Evolutionary conservation across 805 yeast species (phyloP), one percentile per base, ranked within the genome.

Genomic region (Kregervanrija delftensis): DNA sequence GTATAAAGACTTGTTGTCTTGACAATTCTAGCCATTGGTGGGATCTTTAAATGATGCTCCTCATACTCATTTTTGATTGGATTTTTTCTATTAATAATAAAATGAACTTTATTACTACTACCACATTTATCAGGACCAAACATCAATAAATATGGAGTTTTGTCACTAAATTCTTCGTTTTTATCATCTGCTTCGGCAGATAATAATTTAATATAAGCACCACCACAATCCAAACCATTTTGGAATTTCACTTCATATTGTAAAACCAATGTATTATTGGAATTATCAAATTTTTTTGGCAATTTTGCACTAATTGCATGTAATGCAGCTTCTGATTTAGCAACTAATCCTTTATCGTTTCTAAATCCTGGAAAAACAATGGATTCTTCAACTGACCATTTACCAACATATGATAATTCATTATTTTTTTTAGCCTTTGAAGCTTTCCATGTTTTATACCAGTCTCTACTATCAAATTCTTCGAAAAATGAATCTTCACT

Each of bases 81-180:
- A 60, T 76, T 74, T 54, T 72, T 70, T 54, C 85, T 74, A 46
- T 73, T 76, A 48, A 88, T 56, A 45, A 88, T 85, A 52, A 89
- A 77, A 58, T 86, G 95, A 32, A 90, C 81, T 63, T 80, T 84
- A 67, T 88, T 86, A 38, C 83, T 74, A 43, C 79, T 59, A 3
- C 95, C 96, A 67, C 97, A 90, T 61, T 76, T 79, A 65, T 90
- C 97, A 37, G 97, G 97, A 15, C 97, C 97, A 68, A 90, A 90
- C 91, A 90, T 84, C 51, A 90, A 67, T 63, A 84, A 88, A 66
- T 83, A 87, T 2, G 89, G 86, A 3, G 95, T 74, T 28, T 72
- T 79, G 48, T 77, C 74, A 51, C 68, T 71, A 68, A 88, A 83
- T 48, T 76, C 75, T 5, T 42, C 39, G 17, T 42, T 41, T 28